Evolutionary conservation across 2,329 filamentous ascomycete species (phyloP), one percentile per base, ranked within the genome.

Genomic region (Ceratocystis lukuohia): DNA sequence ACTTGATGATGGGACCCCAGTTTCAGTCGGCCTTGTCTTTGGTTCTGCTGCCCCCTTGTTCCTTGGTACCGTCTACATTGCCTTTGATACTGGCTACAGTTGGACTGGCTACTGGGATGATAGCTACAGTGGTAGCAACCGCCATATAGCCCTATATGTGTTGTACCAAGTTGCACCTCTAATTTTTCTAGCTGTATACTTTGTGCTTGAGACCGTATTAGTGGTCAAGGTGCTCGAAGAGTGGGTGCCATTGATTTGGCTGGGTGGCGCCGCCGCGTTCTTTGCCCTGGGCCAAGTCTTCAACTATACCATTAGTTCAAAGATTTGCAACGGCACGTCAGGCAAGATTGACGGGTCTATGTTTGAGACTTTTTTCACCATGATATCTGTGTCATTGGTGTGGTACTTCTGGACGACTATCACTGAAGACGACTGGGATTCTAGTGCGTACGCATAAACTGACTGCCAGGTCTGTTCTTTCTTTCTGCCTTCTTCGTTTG

Each of bases 341-440:
- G 91, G 91, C 70, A 91, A 89, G 75, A 95, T 99, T 73, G 93
- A 99, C 73, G 94, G 94, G 62, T 85, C 93, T 5, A 77, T 99
- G 0, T 99, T 99, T 75, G 84, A 96, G 75, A 96, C 92, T 0
- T 79, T 97, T 5, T 97, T 99, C 78, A 97, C 92, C 0, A 80
- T 96, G 0, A 78, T 93, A 12, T 82, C 92, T 0, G 91, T 99
- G 3, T 81, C 90, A 20, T 85, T 85, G 77, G 78, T 96, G 70
- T 99, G 94, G 92, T 76, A 89, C 67, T 99, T 99, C 80, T 99
- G 94, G 94, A 96, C 91, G 61, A 96, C 91, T 78, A 99, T 99
- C 72, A 99, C 94, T 17, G 94, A 99, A 77, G 94, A 99, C 73
- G 93, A 96, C 78, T 99, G 94, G 94, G 91, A 92, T 20, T 82